phyloP scores from a whole-genome alignment of 305 asterid genomes.

The Solanum hybrid region DNA sequence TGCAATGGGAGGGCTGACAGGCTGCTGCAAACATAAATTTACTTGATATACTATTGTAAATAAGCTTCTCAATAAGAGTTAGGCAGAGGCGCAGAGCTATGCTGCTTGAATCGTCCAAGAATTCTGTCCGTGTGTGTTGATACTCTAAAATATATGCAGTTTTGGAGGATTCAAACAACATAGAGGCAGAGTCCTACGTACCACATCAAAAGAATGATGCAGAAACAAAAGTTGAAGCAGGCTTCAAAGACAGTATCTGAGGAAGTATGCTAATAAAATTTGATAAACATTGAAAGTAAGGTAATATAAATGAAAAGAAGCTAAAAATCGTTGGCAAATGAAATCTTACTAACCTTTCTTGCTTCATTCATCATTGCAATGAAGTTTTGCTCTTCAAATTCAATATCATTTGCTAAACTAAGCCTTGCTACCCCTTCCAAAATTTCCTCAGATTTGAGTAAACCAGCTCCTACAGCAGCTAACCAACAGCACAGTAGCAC shows the following conservation, averaged over 20 bases:
- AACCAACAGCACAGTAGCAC: constrained; percentile 87
- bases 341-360: constrained; percentile 47
- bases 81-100: neutral
- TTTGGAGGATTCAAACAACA: neutral
- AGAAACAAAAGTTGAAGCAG: neutral
- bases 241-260: neutral
- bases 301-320: neutral
- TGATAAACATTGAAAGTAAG: neutral
- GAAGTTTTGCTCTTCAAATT: constrained; percentile 81
- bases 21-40: neutral
- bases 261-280: neutral
- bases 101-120: neutral
- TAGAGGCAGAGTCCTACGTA: neutral
- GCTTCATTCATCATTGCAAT: constrained; percentile 76
- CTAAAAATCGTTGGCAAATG: neutral
- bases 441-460: constrained; percentile 87
- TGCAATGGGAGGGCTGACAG: neutral
- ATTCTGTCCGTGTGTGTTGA: neutral
- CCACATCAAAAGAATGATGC: neutral
- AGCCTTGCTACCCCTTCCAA: constrained; percentile 90
- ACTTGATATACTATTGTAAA: neutral
- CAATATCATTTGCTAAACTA: constrained; percentile 75
- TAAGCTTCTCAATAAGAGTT: neutral
- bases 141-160: neutral
- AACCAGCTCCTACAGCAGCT: constrained; percentile 90